Base-by-base conservation (phyloP, 768 basidiomycete species). In the Naematelia aurantialba region DNA sequence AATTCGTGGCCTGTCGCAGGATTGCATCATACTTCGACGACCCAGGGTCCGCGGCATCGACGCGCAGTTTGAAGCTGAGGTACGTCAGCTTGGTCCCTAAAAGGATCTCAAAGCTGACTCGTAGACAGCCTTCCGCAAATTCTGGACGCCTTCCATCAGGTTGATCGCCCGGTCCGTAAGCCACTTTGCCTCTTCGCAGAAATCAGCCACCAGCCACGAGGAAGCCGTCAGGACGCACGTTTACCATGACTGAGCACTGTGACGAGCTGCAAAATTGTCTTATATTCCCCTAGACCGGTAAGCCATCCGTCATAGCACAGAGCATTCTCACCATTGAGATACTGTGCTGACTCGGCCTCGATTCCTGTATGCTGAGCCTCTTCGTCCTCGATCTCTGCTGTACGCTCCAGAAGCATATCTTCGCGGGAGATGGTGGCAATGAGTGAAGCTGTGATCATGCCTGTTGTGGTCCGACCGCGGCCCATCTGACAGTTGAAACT, bases 401-500 rank as follows among this genome's bases (percentile, higher is more conserved):
- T 60, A 39, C 72, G 66, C 21, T 72, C 69, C 31, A 63, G 45
- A 1, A 65, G 65, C 24, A 74, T 58, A 12, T 69, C 63, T 13
- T 62, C 65, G 11, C 84, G 1, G 85, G 89, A 11, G 21, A 78
- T 69, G 2, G 73, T 73, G 5, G 91, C 87, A 53, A 96, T 89
- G 24, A 97, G 80, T 56, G 87, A 89, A 0, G 90, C 89, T 24
- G 87, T 85, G 57, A 91, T 84, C 91, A 97, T 98, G 4, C 96
- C 96, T 0, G 92, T 97, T 0, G 96, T 99, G 4, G 96, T 99
- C 21, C 81, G 65, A 1, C 81, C 81, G 31, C 80, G 69, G 10
- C 81, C 88, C 91, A 97, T 94, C 77, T 98, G 96, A 76, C 96
- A 99, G 67, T 98, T 98, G 80, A 96, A 97, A 47, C 74, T 75